Evolutionary conservation across 345 rosid species (phyloP), one percentile per base, ranked within the genome.

Genomic region (Corchorus olitorius): DNA sequence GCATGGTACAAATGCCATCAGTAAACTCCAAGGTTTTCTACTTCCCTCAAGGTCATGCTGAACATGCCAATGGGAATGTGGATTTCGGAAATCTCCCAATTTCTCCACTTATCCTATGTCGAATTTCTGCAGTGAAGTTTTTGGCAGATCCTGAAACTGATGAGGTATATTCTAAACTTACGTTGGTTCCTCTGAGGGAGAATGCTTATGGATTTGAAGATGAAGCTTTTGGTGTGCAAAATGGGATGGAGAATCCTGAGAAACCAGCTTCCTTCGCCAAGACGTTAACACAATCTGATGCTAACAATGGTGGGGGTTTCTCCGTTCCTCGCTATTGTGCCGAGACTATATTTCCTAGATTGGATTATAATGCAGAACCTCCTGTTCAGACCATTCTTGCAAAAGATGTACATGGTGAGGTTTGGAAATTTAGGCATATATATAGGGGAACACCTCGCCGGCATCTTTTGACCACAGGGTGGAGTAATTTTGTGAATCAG

Each of bases 241-340:
- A 76, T 53, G 84, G 82, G 11, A 69, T 35, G 61, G 88, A 89
- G 65, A 79, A 65, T 35, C 65, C 75, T 3, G 97, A 91, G 77
- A 92, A 93, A 82, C 86, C 93, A 35, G 88, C 94, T 37, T 95
- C 97, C 2, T 95, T 95, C 80, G 98, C 99, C 2, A 96, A 96
- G 91, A 92, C 98, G 22, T 75, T 96, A 76, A 96, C 98, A 53
- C 97, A 96, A 35, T 96, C 99, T 13, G 99, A 96, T 79, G 99
- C 99, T 70, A 96, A 96, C 65, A 96, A 96, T 27, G 99, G 99
- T 14, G 99, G 99, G 0, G 99, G 99, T 3, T 96, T 96, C 87
- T 96, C 99, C 5, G 99, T 96, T 50, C 99, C 99, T 0, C 89
- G 99, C 9, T 96, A 96, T 75, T 96, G 99, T n/a, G 99, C 99